Conservation (phyloP, 768 basidiomycete species). For the Russula abietina region DNA sequence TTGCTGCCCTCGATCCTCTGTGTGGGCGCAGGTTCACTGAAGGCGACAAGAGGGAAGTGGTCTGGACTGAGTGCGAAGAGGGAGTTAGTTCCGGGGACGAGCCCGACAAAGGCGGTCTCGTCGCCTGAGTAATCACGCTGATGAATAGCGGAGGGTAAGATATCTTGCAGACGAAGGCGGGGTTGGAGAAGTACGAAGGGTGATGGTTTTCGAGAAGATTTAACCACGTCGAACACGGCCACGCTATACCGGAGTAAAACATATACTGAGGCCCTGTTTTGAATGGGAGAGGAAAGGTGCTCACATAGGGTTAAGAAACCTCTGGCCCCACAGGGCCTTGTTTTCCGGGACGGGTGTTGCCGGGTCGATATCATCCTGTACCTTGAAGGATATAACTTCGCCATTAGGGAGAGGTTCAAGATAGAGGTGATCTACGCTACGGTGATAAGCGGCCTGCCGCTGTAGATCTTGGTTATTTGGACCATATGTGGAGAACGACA, state of each 20-base stretch:
- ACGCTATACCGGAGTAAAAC: conserved; percentile 44
- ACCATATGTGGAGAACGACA: conserved; percentile 88
- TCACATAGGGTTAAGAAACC: conserved; percentile 64
- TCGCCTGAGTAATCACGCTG: conserved; percentile 45
- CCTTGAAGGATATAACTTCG: conserved; percentile 68
- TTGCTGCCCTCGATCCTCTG: conserved; percentile 31
- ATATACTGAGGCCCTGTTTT: background rate
- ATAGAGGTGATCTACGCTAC: conserved; percentile 73
- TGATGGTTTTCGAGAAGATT: conserved; percentile 40
- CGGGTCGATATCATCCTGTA: conserved; percentile 30
- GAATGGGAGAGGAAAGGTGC: conserved; percentile 26
- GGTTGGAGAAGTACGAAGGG: conserved; percentile 88
- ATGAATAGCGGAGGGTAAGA: conserved; percentile 45
- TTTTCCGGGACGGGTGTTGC: conserved; percentile 33
- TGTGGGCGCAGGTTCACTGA: conserved; percentile 42
- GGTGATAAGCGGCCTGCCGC: conserved; percentile 65
- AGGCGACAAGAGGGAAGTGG: conserved; percentile 76
- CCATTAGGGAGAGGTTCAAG: conserved; percentile 78
- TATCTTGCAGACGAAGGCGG: conserved; percentile 63
- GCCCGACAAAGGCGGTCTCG: conserved; percentile 74
- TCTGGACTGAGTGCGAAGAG: conserved; percentile 83
- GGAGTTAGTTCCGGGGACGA: conserved; percentile 63
- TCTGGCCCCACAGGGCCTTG: conserved; percentile 50
- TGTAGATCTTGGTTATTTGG: conserved; percentile 83
- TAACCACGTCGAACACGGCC: conserved; percentile 72